Percentiles rank a stretch among this genome's conserved stretches.
These are phyloP conservation scores for Fusarium globosum DNA, from an alignment of 2,329 filamentous ascomycete genomes.

Conservation along the genomic window DNA sequence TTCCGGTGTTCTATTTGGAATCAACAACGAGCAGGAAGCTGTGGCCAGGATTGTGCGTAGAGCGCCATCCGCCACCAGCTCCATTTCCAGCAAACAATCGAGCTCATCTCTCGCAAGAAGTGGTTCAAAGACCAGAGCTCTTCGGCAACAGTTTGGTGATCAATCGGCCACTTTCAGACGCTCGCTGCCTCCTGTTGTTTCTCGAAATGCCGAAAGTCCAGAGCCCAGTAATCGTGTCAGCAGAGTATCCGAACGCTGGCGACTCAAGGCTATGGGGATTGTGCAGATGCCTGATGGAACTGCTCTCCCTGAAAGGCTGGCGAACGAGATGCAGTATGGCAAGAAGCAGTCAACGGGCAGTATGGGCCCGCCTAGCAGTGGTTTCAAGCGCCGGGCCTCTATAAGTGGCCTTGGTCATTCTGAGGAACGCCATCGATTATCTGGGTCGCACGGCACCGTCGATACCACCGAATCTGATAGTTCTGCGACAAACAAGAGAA, in stretches of 20 bases:
- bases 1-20: constrained; percentile 55
- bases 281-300: constrained; percentile 65
- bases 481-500: constrained; percentile 48
- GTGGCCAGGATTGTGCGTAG: constrained; percentile 51
- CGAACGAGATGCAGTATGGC: constrained; percentile 56
- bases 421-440: constrained; percentile 28
- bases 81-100: constrained; percentile 37
- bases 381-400: constrained; percentile 41
- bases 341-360: constrained; percentile 55
- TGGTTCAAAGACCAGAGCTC: constrained; percentile 53
- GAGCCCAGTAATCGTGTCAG: constrained; percentile 47
- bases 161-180: constrained; percentile 50
- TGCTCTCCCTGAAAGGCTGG: constrained; percentile 63
- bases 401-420: constrained; percentile 35
- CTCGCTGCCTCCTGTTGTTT: constrained; percentile 53
- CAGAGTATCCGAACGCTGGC: constrained; percentile 58
- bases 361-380: constrained; percentile 37
- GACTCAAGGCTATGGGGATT: constrained; percentile 62
- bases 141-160: constrained; percentile 50
- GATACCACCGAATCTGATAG: constrained; percentile 19
- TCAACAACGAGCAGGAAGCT: constrained; percentile 52
- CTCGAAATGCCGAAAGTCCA: constrained; percentile 41
- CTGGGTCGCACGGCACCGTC: constrained; percentile 38
- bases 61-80: constrained; percentile 38
- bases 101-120: constrained; percentile 35